Conservation (phyloP, 225 moss, liverwort and hornwort species). For the Antitrichia curtipendula region DNA sequence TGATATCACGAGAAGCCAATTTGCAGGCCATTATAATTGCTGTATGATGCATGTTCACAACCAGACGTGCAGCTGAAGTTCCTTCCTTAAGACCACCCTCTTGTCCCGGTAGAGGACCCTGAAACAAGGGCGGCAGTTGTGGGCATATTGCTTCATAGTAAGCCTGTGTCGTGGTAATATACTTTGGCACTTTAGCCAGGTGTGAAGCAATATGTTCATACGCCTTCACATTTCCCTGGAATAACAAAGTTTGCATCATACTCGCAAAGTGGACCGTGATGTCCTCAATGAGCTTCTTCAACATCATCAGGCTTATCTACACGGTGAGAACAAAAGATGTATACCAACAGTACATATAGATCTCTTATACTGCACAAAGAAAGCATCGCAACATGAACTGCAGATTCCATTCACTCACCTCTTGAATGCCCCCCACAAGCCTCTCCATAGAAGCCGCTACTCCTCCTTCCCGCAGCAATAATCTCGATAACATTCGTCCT, state of each 20-base stretch:
- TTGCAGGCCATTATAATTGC: constrained; percentile 58
- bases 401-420: constrained; percentile 16
- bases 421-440: constrained; percentile 57
- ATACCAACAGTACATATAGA: not conserved
- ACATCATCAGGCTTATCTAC: not conserved
- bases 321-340: not conserved
- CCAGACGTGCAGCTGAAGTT: constrained; percentile 25
- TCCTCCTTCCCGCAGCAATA: constrained; percentile 57
- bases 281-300: not conserved
- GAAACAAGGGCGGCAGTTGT: constrained; percentile 49
- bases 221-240: constrained; percentile 58
- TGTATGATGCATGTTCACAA: constrained; percentile 70
- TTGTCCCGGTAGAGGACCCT: constrained; percentile 33
- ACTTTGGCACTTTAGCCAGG: constrained; percentile 58
- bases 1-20: constrained; percentile 51
- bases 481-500: constrained; percentile 65
- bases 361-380: not conserved
- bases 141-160: constrained; percentile 59
- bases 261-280: not conserved
- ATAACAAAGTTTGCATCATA: not conserved
- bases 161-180: constrained; percentile 38
- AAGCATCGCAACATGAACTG: not conserved
- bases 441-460: constrained; percentile 69
- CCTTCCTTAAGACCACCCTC: constrained; percentile 17
- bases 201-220: constrained; percentile 61